Evolutionary conservation across 2,329 filamentous ascomycete species (phyloP), one percentile per base, ranked within the genome.

Genomic region (Botryosphaeria dothidea): DNA sequence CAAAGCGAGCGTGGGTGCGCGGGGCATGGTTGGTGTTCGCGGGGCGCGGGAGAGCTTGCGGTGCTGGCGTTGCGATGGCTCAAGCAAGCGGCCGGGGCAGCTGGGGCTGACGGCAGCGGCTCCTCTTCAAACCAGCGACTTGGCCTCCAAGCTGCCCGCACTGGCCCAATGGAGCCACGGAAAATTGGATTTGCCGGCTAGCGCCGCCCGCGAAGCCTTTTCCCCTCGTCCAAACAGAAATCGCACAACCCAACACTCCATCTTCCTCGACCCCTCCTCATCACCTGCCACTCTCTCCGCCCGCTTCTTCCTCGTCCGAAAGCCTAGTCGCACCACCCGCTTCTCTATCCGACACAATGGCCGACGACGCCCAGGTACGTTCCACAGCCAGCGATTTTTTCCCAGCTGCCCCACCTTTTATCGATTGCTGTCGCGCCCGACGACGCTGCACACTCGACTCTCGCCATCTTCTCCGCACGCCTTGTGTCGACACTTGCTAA

Each of bases 281-380:
- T 70, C 65, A 49, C 51, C 49, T 41, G 29, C 43, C 64, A 45
- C 41, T 58, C 51, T 48, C 38, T 67, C 72, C 68, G 67, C 65
- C 66, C 67, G 68, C 68, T 67, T 66, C 67, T 70, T 72, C 67
- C 72, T 68, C 73, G 71, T 73, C 72, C 71, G 72, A 63, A 67
- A 65, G 68, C 68, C 68, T 38, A 69, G 72, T 73, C 74, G 71
- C 71, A 72, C 68, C 64, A 68, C 57, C 64, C 57, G 66, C 69
- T 75, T 72, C 74, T 68, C 75, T 73, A 75, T 78, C 79, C 74
- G 74, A 80, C 83, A 87, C 77, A 77, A 89, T 89, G 87, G 85
- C 86, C 79, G 86, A 88, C 79, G 87, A 89, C 76, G 84, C 85
- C 73, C 85, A 87, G 84, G 87, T 89, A 85, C 75, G 85, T 78